Evolutionary conservation across 345 rosid genomes (phyloP).

Genomic region (Acer saccharum): DNA sequence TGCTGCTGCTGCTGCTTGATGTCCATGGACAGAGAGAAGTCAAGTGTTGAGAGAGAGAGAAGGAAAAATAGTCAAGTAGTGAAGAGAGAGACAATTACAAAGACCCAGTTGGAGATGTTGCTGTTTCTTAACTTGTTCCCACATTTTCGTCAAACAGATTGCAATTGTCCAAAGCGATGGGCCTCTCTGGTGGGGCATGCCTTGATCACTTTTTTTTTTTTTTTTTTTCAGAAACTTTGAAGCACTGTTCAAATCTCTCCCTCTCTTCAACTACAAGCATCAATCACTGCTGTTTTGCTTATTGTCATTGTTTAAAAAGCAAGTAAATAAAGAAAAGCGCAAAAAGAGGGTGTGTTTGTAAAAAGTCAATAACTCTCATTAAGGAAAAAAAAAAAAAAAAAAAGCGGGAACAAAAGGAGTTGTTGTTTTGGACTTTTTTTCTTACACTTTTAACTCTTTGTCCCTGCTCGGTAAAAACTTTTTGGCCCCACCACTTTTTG

Average conservation of each 20-base stretch:
- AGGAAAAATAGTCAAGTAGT: constrained; percentile 9
- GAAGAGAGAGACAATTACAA: constrained; percentile 23
- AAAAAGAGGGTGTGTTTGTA: constrained; percentile 1
- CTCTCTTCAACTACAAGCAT: not conserved
- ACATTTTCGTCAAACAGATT: constrained; percentile 51
- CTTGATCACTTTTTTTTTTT: not conserved
- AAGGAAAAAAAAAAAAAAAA: not conserved
- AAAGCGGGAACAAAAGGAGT: constrained; percentile 39
- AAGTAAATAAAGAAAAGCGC: not conserved
- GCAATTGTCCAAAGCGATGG: constrained; percentile 46
- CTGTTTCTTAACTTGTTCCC: constrained; percentile 28
- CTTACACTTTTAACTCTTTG: constrained; percentile 28
- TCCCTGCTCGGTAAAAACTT: constrained; percentile 15
- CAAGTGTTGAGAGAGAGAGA: constrained; percentile 5
- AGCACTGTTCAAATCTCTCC: not conserved
- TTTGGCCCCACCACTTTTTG: not conserved
- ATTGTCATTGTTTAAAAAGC: constrained; percentile 2
- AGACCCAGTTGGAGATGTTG: constrained; percentile 38
- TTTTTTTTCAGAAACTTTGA: not conserved
- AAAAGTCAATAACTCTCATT: constrained; percentile 23
- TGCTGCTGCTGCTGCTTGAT: constrained; percentile 51
- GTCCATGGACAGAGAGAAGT: constrained; percentile 53
- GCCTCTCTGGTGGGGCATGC: constrained; percentile 50
- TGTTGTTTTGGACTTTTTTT: constrained; percentile 30
- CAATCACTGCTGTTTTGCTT: constrained; percentile 5